Base-by-base conservation (phyloP, 306 rosid species). In the Sphenostylis stenocarpa region DNA sequence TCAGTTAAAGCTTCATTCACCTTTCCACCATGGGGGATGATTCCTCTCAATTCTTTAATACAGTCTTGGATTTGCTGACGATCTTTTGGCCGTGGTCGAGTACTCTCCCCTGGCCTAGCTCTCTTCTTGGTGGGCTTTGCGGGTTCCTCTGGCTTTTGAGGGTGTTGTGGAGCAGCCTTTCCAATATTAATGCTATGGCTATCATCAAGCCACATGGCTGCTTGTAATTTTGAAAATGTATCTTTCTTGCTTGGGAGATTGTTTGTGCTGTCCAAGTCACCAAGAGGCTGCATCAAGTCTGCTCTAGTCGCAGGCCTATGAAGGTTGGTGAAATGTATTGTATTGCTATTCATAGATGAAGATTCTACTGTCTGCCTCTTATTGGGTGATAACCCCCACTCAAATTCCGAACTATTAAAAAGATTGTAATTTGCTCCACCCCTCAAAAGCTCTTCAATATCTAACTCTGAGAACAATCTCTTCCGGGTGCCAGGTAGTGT, bases 61-160 rank as follows among this genome's bases (percentile, higher is more conserved):
- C 96, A 88, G 71, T 95, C 99, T 84, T 95, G 98, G 84, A 95
- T 92, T 83, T 84, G 93, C 79, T 95, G 98, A n/a, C 98, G 92
- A 82, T 95, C 98, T 83, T 95, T 95, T 0, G 98, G 98, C 75
- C 97, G 81, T 2, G 97, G 96, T 44, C 96, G 87, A 52, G 88
- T 72, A 76, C 91, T 89, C 86, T 92, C 96, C 53, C 94, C 91
- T 0, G 93, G 90, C 79, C 81, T 89, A n/a, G 93, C 92, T 81
- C 91, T 87, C 84, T 90, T 95, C 87, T 75, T 84, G 68, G 68
- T 28, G 11, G 73, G 71, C 84, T 82, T 90, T 72, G 83, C 47
- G 10, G 84, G 85, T 52, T 87, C 92, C 83, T 89, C 92, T 9
- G 80, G 61, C 84, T 86, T 88, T 53, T 80, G 83, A 55, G 78